A percentile compares a stretch with the other conserved stretches of the same genome.
Evolutionary conservation across 2,329 filamentous ascomycete species (phyloP).

Genomic region (Fusarium sp.): DNA sequence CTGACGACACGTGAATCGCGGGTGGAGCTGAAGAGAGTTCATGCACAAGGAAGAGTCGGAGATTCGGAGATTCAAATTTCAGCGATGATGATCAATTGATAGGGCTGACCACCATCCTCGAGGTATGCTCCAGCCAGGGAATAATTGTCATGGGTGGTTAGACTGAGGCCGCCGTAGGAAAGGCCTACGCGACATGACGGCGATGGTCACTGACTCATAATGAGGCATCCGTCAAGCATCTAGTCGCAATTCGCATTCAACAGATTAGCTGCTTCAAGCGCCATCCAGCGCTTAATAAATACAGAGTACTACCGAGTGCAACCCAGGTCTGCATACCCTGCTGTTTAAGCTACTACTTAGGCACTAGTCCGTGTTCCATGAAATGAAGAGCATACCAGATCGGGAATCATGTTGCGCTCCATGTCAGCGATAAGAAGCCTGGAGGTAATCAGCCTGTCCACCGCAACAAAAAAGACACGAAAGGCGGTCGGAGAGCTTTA

Average conservation of each 20-base stretch:
- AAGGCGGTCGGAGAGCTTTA: neutral
- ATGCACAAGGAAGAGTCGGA: neutral
- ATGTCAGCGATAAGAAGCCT: neutral
- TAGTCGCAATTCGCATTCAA: neutral
- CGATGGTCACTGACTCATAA: neutral
- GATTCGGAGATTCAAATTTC: neutral
- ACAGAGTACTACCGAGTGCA: neutral
- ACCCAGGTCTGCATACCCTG: neutral
- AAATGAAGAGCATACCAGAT: neutral
- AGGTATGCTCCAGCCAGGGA: neutral
- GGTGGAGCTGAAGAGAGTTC: neutral
- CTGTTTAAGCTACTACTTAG: neutral
- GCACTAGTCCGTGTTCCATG: neutral
- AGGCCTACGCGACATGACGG: neutral
- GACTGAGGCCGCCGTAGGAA: neutral
- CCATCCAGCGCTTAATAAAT: neutral
- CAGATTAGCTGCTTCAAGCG: neutral
- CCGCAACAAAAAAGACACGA: neutral
- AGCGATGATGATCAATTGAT: neutral
- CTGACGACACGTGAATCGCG: neutral
- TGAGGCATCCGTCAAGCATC: neutral
- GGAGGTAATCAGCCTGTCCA: neutral
- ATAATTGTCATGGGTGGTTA: neutral
- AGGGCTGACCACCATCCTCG: neutral
- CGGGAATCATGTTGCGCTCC: neutral